Conservation (phyloP, 257 asterid genomes). For the Coffea canephora region DNA sequence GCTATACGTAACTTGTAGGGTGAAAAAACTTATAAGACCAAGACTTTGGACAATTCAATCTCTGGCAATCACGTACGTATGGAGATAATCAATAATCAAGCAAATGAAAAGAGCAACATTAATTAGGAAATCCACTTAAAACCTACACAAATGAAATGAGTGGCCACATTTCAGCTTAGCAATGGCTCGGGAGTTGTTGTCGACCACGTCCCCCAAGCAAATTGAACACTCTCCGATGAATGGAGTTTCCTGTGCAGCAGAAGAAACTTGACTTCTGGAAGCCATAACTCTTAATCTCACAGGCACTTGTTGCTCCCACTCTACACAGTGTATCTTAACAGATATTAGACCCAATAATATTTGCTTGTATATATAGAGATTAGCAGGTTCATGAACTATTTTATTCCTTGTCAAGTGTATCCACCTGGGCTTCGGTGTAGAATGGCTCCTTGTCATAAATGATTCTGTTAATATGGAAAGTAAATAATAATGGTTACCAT, state of each 20-base stretch:
- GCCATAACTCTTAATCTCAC: neutral
- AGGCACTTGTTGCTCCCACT: neutral
- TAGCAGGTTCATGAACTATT: neutral
- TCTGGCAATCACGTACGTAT: neutral
- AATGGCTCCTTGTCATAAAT: neutral
- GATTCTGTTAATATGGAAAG: too few species aligned
- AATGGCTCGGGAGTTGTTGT: neutral
- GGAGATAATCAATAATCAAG: neutral
- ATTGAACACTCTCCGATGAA: neutral
- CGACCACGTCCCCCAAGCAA: constrained; percentile 8
- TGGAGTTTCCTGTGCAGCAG: neutral
- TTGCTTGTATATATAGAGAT: neutral
- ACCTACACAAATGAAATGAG: constrained; percentile 11
- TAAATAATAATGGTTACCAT: too few species aligned
- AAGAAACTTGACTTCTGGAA: neutral
- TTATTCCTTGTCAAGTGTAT: neutral
- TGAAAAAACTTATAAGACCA: neutral
- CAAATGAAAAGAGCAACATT: neutral
- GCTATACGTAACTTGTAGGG: neutral
- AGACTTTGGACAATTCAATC: neutral
- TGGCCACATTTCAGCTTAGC: constrained; percentile 15
- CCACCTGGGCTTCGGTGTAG: neutral
- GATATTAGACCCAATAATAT: too few species aligned
- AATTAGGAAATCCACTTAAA: neutral
- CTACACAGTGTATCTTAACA: neutral